Conservation (phyloP, 2,329 filamentous ascomycete species). For the Microcyclospora pomicola region DNA sequence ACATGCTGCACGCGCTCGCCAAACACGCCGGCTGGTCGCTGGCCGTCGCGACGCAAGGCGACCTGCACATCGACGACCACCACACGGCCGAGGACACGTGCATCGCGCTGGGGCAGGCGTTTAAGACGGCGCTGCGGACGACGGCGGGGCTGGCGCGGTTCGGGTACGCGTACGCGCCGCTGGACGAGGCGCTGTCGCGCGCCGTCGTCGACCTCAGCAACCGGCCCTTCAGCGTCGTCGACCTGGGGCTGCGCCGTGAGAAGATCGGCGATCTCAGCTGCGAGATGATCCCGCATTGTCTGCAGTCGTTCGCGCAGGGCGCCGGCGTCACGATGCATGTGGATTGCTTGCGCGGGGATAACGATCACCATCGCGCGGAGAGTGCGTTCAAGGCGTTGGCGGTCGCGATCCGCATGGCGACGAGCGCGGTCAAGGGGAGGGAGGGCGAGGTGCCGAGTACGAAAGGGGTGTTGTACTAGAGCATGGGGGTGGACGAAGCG, state of each 20-base stretch:
- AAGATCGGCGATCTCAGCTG: slow-evolving; percentile 85
- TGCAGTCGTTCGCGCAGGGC: slow-evolving; percentile 86
- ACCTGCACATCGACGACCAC: slow-evolving; percentile 95
- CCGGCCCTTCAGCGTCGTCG: slow-evolving; percentile 70
- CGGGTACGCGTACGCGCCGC: slow-evolving; percentile 79
- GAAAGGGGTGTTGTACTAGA: slow-evolving; percentile 66
- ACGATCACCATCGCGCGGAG: slow-evolving; percentile 93
- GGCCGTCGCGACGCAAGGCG: slow-evolving; percentile 67
- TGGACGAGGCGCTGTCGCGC: slow-evolving; percentile 87
- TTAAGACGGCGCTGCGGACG: slow-evolving; percentile 63
- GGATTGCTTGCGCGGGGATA: slow-evolving; percentile 76
- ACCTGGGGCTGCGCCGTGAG: slow-evolving; percentile 75
- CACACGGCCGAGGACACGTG: slow-evolving; percentile 95
- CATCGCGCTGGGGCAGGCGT: slow-evolving; percentile 73
- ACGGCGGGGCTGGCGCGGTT: slow-evolving; percentile 77
- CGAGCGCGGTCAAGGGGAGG: slow-evolving; percentile 57
- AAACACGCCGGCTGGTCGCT: slow-evolving; percentile 95
- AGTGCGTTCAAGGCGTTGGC: slow-evolving; percentile 95
- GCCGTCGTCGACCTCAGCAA: slow-evolving; percentile 93
- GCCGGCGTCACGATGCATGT: slow-evolving; percentile 90
- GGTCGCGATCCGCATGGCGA: slow-evolving; percentile 68
- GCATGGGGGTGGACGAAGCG: slow-evolving; percentile 3
- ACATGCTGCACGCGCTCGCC: slow-evolving; percentile 93
- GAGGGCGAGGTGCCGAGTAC: slow-evolving; percentile 93
- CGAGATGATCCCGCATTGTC: slow-evolving; percentile 94